These are phyloP conservation scores for Cryptomeria japonica DNA, from an alignment of 75 land plant genomes.

Conservation along the genomic window DNA sequence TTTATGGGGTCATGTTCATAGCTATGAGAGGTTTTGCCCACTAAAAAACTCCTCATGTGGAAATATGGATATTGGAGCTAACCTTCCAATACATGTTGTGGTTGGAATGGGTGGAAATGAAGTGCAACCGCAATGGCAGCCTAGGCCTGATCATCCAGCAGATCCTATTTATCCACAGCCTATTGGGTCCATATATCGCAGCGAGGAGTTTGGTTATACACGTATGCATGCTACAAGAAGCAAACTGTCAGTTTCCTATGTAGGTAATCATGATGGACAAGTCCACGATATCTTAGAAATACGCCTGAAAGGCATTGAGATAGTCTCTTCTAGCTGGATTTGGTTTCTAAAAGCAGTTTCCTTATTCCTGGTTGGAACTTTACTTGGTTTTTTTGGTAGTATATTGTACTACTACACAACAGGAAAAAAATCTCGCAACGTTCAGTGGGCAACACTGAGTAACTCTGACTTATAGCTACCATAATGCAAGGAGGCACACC, in stretches of 20 bases:
- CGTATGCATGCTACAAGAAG: slow-evolving; percentile 26
- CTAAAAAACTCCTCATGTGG: slow-evolving; percentile 27
- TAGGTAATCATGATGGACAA: slow-evolving; percentile 40
- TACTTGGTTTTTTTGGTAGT: neutral
- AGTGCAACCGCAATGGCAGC: slow-evolving; percentile 28
- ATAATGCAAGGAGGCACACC: neutral
- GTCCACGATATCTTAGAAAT: slow-evolving; percentile 16
- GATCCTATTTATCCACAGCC: slow-evolving; percentile 32
- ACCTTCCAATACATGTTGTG: slow-evolving; percentile 32
- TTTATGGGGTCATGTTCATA: slow-evolving; percentile 44
- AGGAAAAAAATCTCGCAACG: neutral
- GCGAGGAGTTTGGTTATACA: slow-evolving; percentile 32
- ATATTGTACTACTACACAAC: neutral
- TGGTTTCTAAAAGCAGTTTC: neutral
- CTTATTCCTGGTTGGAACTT: slow-evolving; percentile 5
- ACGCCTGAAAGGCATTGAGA: neutral
- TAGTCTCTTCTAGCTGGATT: neutral
- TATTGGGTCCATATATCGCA: slow-evolving; percentile 29
- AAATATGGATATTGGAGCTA: neutral
- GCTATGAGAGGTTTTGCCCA: slow-evolving; percentile 38
- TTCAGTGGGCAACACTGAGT: neutral
- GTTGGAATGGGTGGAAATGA: slow-evolving; percentile 33
- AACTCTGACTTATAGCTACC: neutral
- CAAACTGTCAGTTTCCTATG: slow-evolving; percentile 21
- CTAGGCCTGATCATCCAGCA: slow-evolving; percentile 18